These are phyloP conservation scores for Heimioporus sp. DNA, from an alignment of 768 basidiomycete genomes.

Conservation along the genomic window DNA sequence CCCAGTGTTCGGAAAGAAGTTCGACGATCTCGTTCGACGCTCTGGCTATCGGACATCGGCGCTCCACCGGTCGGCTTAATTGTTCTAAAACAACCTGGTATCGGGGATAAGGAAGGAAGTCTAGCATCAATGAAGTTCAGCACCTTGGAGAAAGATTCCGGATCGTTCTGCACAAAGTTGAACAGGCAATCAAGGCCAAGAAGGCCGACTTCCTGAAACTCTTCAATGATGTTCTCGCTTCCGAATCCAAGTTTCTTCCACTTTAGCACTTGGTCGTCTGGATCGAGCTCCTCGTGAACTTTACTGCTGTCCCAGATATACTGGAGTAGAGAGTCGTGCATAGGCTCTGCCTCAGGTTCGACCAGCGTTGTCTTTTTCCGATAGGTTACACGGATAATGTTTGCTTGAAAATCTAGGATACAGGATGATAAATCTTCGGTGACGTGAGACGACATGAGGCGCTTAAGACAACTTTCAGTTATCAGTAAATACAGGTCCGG, in stretches of 20 bases:
- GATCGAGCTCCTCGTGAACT: constrained; percentile 51
- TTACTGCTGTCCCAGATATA: constrained; percentile 69
- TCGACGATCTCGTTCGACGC: constrained; percentile 87
- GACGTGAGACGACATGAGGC: constrained; percentile 79
- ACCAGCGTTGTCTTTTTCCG: constrained; percentile 79
- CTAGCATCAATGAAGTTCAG: background rate
- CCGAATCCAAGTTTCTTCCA: constrained; percentile 82
- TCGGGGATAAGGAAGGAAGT: constrained; percentile 5
- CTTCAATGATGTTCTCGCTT: constrained; percentile 68
- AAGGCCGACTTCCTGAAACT: constrained; percentile 77
- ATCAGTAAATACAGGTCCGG: background rate
- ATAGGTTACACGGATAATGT: constrained; percentile 74
- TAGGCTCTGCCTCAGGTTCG: constrained; percentile 60
- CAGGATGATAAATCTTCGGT: constrained; percentile 81
- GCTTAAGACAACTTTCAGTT: constrained; percentile 40
- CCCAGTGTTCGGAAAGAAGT: constrained; percentile 81
- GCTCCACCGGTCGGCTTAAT: constrained; percentile 65
- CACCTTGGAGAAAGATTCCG: constrained; percentile 76
- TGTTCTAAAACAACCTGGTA: constrained; percentile 77
- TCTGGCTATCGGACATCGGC: constrained; percentile 79
- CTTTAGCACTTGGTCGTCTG: constrained; percentile 50
- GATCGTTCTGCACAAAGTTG: constrained; percentile 65
- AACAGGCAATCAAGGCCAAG: constrained; percentile 84
- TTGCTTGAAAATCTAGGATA: constrained; percentile 86
- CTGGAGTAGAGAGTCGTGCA: constrained; percentile 54